Base-by-base conservation (phyloP, 805 yeast species). In the Ogataea zsoltii region DNA sequence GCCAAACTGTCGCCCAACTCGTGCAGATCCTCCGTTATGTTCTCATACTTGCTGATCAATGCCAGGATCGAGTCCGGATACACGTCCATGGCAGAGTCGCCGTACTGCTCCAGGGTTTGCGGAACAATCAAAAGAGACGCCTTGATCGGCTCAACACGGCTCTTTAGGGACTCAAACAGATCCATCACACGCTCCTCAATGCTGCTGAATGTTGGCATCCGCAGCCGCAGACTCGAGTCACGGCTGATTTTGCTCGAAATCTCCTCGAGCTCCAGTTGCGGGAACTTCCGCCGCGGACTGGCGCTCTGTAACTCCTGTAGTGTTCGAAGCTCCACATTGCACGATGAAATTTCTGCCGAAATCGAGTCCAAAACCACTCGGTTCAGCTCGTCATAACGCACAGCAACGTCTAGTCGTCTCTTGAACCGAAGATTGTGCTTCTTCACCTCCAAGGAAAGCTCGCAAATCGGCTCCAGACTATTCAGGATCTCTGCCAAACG, bases 101-200 rank as follows among this genome's bases (percentile, higher is more conserved):
- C 66, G 59, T 68, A 82, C 60, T 56, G 75, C 50, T 60, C 79
- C 50, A 68, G 70, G 53, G 81, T 68, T 16, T 66, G 55, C 0
- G 85, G 85, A 1, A 83, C 67, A 44, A 80, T 72, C 32, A 71
- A 70, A 7, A 76, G 55, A 2, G 86, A 69, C 6, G 77, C 81
- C 33, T 70, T 72, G 15, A 82, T 67, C 0, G 87, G 86, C 4
- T 66, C 67, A 3, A 80, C 60, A 29, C 68, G 63, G 14, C 67
- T 63, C 35, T 71, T 72, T 33, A 82, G 58, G 4, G 60, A 57
- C 12, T 69, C 47, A 53, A 71, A 82, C 38, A 70, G 69, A 9
- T 66, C 61, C 55, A 74, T 73, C 10, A 78, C 44, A 16, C 56
- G 59, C 38, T 60, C 66, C 44, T 75, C 79, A n/a, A 64, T 35